Conservation (phyloP, 73 alveolate genomes). For the Uronychia binucleata region DNA sequence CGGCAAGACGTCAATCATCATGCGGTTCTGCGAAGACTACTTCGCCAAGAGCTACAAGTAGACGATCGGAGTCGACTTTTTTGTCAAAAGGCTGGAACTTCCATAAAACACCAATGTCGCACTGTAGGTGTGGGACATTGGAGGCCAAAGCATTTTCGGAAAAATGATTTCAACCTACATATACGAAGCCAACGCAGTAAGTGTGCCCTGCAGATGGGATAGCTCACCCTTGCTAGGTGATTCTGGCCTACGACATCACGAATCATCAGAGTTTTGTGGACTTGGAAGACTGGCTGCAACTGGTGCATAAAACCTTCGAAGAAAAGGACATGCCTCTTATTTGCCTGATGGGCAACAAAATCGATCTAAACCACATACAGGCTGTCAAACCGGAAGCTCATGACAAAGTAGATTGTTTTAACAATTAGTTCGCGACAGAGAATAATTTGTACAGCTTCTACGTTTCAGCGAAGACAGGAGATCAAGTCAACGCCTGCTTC, state of each 20-base stretch:
- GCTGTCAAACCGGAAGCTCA: slow-evolving; percentile 72
- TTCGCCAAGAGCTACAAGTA: slow-evolving; percentile 83
- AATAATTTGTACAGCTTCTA: slow-evolving; percentile 41
- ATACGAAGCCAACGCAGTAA: slow-evolving; percentile 76
- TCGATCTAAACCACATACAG: slow-evolving; percentile 76
- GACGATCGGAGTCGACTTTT: slow-evolving; percentile 85
- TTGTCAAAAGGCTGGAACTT: slow-evolving; percentile 75
- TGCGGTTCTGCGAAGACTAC: slow-evolving; percentile 81
- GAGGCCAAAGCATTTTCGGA: slow-evolving; percentile 80
- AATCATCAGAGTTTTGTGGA: slow-evolving; percentile 69
- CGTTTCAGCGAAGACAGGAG: slow-evolving; percentile 88
- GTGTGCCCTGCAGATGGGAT: neutral
- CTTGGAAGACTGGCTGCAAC: slow-evolving; percentile 78
- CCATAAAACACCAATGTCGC: slow-evolving; percentile 69
- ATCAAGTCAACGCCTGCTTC: slow-evolving; percentile 70
- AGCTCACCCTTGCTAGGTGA: too few species aligned
- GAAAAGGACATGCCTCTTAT: slow-evolving; percentile 69
- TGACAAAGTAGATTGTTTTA: slow-evolving; percentile 15
- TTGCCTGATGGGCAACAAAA: slow-evolving; percentile 76
- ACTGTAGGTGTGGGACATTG: slow-evolving; percentile 85
- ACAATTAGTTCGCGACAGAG: neutral
- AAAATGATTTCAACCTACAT: slow-evolving; percentile 79
- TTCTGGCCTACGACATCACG: slow-evolving; percentile 80
- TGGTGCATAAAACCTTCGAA: slow-evolving; percentile 72
- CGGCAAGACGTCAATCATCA: slow-evolving; percentile 83